Percentiles rank a stretch among this genome's conserved stretches.
Evolutionary conservation across 2,329 filamentous ascomycete species (phyloP).

Genomic region (Davidsoniella eucalypti): DNA sequence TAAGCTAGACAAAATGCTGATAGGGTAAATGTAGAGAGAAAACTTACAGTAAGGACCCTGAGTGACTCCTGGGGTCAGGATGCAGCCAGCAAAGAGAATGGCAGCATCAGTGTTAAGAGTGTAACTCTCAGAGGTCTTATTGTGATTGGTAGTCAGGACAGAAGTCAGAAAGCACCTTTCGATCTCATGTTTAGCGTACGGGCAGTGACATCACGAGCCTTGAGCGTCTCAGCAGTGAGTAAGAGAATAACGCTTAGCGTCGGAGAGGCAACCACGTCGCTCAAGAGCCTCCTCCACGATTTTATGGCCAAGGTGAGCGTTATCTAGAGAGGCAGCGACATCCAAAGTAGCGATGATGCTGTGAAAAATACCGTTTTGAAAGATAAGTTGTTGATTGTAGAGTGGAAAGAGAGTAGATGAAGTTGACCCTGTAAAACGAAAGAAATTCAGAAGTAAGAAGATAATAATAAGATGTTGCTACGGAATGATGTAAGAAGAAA

Average conservation of each 20-base stretch:
- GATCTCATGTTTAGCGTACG: no score
- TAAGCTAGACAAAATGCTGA: neutral
- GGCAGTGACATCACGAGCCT: no score
- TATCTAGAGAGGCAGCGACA: slow-evolving; percentile 11
- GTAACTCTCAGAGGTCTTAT: no score
- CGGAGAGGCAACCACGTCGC: no score
- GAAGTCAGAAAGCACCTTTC: no score
- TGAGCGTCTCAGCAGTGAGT: no score
- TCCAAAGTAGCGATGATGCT: slow-evolving; percentile 11
- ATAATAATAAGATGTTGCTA: neutral
- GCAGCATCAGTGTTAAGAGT: slow-evolving; percentile 19
- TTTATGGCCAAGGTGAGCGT: slow-evolving; percentile 34
- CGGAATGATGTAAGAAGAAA: slow-evolving; percentile 1
- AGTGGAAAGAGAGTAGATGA: neutral
- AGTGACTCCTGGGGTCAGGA: slow-evolving; percentile 33
- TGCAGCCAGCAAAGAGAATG: slow-evolving; percentile 22
- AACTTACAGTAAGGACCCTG: slow-evolving; percentile 30
- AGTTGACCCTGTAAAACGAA: neutral
- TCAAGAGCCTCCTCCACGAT: no score
- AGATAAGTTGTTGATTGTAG: neutral
- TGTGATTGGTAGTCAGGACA: no score
- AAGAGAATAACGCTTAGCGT: no score
- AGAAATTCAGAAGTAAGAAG: neutral
- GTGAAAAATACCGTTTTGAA: slow-evolving; percentile 6
- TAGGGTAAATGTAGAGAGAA: neutral